Conservation (phyloP, 1,284 basidiomycete species). For the Omphalotus olearius region DNA sequence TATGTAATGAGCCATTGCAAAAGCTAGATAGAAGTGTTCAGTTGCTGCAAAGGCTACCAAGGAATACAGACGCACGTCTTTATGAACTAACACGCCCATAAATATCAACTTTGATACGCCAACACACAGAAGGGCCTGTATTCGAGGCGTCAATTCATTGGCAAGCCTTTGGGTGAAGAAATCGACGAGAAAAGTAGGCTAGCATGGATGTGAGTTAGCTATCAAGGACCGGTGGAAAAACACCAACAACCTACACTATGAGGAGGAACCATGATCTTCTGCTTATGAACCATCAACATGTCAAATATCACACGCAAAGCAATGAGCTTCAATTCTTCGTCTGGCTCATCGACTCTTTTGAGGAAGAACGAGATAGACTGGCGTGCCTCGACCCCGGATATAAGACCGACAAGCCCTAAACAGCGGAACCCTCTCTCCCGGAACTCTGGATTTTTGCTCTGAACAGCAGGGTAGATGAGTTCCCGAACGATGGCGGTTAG, state of each 20-base stretch:
- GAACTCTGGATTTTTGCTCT: constrained; percentile 70
- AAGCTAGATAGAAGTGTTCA: constrained; percentile 37
- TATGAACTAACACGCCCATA: constrained; percentile 50
- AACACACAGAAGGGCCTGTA: constrained; percentile 71
- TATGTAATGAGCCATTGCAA: constrained; percentile 68
- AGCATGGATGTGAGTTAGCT: constrained; percentile 9
- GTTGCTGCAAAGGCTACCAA: neutral
- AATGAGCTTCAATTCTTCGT: constrained; percentile 64
- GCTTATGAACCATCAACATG: constrained; percentile 78
- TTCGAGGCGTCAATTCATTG: constrained; percentile 55
- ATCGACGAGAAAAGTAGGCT: constrained; percentile 37
- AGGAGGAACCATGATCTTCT: constrained; percentile 44
- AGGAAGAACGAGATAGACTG: constrained; percentile 74
- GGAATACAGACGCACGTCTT: constrained; percentile 38
- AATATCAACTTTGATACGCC: constrained; percentile 42
- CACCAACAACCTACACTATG: constrained; percentile 15
- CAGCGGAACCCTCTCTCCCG: constrained; percentile 79
- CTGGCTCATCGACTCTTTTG: constrained; percentile 48
- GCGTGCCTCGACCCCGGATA: constrained; percentile 66
- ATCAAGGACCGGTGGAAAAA: neutral
- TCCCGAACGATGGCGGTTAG: constrained; percentile 83
- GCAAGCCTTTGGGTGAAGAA: constrained; percentile 56
- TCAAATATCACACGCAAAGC: constrained; percentile 81
- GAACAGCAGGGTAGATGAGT: constrained; percentile 85
- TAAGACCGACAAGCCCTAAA: constrained; percentile 85